These are phyloP conservation scores for Alloteropsis angusta DNA, from an alignment of 202 grass and related monocot genomes.

Conservation along the genomic window DNA sequence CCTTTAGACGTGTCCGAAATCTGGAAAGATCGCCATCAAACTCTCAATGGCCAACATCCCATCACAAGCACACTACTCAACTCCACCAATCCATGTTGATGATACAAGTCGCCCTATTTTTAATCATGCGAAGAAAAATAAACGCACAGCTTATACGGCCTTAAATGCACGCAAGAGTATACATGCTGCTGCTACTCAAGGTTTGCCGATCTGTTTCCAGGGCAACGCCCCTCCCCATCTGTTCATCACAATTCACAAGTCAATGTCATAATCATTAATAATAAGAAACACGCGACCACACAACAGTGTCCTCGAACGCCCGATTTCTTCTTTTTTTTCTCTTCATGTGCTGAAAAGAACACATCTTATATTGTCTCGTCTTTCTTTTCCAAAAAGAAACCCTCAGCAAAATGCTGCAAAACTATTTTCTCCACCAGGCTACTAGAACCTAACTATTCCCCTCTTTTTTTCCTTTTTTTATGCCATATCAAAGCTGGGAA, in stretches of 20 bases:
- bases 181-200: not conserved
- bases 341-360: conserved; percentile 6
- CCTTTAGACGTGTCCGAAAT: not conserved
- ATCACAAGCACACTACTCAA: not conserved
- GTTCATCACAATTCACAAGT: not conserved
- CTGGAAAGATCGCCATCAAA: not conserved
- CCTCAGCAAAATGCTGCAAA: conserved; percentile 16
- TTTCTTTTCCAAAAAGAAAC: not conserved
- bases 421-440: conserved; percentile 15
- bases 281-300: not conserved
- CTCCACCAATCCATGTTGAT: not conserved
- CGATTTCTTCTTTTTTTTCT: not conserved
- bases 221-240: no score
- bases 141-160: not conserved
- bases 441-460: conserved; percentile 12
- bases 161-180: not conserved
- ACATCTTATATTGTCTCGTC: not conserved
- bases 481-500: conserved; percentile 6
- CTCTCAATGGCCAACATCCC: not conserved
- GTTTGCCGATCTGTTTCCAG: not conserved
- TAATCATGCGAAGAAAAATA: not conserved
- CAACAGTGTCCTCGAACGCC: not conserved
- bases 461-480: not conserved
- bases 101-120: not conserved
- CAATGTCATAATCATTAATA: not conserved